Conservation (phyloP, 805 yeast species). For the Candida maltosa region DNA sequence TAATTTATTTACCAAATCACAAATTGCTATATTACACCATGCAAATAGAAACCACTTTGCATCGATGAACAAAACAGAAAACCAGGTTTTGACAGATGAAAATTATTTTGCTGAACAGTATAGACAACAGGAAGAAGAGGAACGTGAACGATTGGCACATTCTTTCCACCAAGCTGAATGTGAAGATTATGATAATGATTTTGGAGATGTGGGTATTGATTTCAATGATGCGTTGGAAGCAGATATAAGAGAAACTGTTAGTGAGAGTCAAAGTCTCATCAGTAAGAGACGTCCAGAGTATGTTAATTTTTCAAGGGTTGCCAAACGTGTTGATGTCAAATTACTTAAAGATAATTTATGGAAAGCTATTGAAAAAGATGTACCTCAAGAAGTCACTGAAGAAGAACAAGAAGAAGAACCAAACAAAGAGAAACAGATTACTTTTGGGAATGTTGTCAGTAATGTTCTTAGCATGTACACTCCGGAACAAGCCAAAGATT, state of each 20-base stretch:
- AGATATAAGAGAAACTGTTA: slow-evolving; percentile 5
- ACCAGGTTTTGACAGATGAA: slow-evolving; percentile 58
- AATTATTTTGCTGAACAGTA: slow-evolving; percentile 71
- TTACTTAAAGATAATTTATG: slow-evolving; percentile 40
- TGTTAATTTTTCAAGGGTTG: slow-evolving; percentile 40
- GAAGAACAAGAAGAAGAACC: slow-evolving; percentile 7
- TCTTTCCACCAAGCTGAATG: slow-evolving; percentile 39
- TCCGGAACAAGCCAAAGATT: slow-evolving; percentile 37
- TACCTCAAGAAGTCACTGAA: slow-evolving; percentile 6
- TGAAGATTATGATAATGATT: slow-evolving; percentile 36
- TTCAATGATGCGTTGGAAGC: slow-evolving; percentile 39
- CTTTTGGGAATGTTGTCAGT: slow-evolving; percentile 34
- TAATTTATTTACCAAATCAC: slow-evolving; percentile 67
- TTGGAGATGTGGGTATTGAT: slow-evolving; percentile 35
- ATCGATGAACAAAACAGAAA: neutral
- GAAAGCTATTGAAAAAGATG: slow-evolving; percentile 28
- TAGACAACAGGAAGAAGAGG: slow-evolving; percentile 37
- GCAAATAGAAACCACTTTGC: slow-evolving; percentile 10
- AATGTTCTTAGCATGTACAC: slow-evolving; percentile 32
- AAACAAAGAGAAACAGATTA: slow-evolving; percentile 22
- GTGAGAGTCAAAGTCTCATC: slow-evolving; percentile 7
- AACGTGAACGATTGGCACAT: slow-evolving; percentile 33
- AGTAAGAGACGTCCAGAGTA: slow-evolving; percentile 32
- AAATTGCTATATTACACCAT: slow-evolving; percentile 13
- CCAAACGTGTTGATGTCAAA: slow-evolving; percentile 40